These are phyloP conservation scores for Trypanosoma vivax DNA, from an alignment of 208 protist species.

Conservation along the genomic window DNA sequence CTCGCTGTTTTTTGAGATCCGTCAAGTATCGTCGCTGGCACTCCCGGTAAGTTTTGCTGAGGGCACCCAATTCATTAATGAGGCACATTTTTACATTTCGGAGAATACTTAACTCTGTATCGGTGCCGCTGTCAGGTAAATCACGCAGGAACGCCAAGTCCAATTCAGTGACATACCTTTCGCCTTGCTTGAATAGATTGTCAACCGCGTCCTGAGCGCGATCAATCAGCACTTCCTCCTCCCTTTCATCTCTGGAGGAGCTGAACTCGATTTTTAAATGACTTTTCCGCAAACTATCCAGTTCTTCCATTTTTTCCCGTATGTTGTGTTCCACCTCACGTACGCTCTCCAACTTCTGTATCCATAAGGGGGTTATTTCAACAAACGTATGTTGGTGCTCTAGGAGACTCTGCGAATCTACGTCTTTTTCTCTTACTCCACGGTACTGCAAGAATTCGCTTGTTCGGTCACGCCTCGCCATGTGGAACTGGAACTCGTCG, in stretches of 20 bases:
- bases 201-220: conserved; percentile 70
- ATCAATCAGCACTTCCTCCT: conserved; percentile 81
- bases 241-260: conserved; percentile 64
- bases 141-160: conserved; percentile 65
- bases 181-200: conserved; percentile 80
- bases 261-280: conserved; percentile 89
- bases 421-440: conserved; percentile 41
- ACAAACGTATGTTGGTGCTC: conserved; percentile 48
- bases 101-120: conserved; percentile 83
- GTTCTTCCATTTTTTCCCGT: conserved; percentile 54
- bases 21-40: conserved; percentile 89
- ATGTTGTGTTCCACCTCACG: conserved; percentile 57
- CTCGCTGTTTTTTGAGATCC: conserved; percentile 87
- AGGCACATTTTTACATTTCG: conserved; percentile 91
- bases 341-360: conserved; percentile 81
- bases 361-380: conserved; percentile 79
- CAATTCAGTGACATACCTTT: conserved; percentile 67
- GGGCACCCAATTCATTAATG: conserved; percentile 78
- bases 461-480: conserved; percentile 86
- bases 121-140: conserved; percentile 76
- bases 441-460: conserved; percentile 84
- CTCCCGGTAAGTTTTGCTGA: conserved; percentile 86
- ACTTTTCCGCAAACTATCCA: conserved; percentile 70
- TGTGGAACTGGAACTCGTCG: too few relatives aligned
- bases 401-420: conserved; percentile 69